Evolutionary conservation across 2,329 filamentous ascomycete species (phyloP).

Genomic region (Pseudogymnoascus sp.): DNA sequence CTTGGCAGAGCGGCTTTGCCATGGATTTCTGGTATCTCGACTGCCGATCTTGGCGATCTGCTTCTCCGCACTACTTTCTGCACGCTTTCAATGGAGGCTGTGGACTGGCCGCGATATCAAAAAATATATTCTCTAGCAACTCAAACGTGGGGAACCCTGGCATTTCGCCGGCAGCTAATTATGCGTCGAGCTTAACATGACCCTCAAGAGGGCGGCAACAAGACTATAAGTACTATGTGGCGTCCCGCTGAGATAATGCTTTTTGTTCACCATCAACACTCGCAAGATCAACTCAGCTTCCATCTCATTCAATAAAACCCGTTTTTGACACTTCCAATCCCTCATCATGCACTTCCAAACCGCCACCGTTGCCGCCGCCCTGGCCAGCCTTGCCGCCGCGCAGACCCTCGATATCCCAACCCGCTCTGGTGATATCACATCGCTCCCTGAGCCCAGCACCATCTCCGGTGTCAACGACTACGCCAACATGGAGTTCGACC

Average conservation of each 20-base stretch:
- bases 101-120: background rate
- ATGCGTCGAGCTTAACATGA: background rate
- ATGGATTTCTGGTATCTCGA: background rate
- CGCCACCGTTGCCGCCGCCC: slow-evolving; percentile 14
- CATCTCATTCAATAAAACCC: background rate
- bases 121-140: slow-evolving; percentile 1
- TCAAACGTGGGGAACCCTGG: slow-evolving; percentile 4
- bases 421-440: slow-evolving; percentile 13
- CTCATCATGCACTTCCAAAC: slow-evolving; percentile 18
- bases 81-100: background rate
- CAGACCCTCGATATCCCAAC: slow-evolving; percentile 19
- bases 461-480: slow-evolving; percentile 16
- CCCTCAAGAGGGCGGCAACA: background rate
- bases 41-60: slow-evolving; percentile 1
- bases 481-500: slow-evolving; percentile 20
- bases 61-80: background rate
- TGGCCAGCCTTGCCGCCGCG: slow-evolving; percentile 16
- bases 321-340: background rate
- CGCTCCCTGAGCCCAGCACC: slow-evolving; percentile 11
- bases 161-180: background rate
- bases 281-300: background rate
- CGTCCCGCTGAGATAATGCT: background rate
- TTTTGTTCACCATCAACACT: background rate
- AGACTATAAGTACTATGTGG: background rate
- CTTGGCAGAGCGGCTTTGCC: background rate